Evolutionary conservation across 192 early-diverging fungal genomes (phyloP).

Genomic region (Dissophora globulifera): DNA sequence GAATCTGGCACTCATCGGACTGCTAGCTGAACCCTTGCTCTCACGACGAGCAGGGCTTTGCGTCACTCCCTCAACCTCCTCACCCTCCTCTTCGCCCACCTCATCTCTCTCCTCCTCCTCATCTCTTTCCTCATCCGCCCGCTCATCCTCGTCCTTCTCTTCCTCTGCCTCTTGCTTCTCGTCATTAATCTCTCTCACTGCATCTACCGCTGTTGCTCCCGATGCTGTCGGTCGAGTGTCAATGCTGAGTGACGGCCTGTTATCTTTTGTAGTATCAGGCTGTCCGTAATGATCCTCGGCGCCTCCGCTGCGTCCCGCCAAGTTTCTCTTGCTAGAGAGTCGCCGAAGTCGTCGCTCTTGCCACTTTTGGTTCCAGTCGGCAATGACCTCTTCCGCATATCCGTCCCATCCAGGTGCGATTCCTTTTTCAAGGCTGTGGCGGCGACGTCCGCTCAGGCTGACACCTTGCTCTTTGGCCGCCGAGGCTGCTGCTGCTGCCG

Average conservation of each 20-base stretch:
- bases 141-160: no score
- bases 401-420: slow-evolving; percentile 41
- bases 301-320: no score
- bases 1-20: slow-evolving; percentile 21
- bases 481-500: not conserved
- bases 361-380: slow-evolving; percentile 49
- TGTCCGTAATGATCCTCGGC: not conserved
- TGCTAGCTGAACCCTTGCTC: no score
- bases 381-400: slow-evolving; percentile 44
- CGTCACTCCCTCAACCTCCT: no score
- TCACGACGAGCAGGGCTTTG: no score
- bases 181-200: no score
- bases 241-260: not conserved
- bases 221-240: not conserved
- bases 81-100: not conserved
- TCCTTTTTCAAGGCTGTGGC: slow-evolving; percentile 22
- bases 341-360: slow-evolving; percentile 19
- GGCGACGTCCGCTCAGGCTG: not conserved
- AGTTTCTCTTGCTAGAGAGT: not conserved
- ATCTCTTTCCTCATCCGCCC: no score
- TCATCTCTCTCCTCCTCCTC: not conserved
- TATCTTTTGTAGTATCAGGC: not conserved
- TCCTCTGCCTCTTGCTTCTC: no score
- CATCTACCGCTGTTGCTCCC: not conserved
- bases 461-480: not conserved